Conservation (phyloP, 169 alveolate genomes). For the Eimeria acervulina region DNA sequence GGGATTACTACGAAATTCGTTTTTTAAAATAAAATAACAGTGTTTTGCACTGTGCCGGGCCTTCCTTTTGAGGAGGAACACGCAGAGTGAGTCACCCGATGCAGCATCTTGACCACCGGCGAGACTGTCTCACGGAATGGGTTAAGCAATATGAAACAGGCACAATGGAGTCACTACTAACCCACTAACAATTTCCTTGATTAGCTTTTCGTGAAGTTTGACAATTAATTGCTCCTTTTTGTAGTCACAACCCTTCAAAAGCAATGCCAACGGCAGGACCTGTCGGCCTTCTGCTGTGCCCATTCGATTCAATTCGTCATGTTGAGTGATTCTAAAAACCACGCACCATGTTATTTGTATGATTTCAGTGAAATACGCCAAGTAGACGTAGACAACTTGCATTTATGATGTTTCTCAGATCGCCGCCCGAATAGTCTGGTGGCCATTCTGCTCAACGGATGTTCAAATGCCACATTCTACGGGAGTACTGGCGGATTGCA, state of each 20-base stretch:
- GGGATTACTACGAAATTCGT: too few species aligned
- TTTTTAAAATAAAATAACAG: too few species aligned
- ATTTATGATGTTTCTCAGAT: not conserved
- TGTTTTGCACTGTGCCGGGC: too few species aligned
- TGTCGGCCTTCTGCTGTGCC: not conserved
- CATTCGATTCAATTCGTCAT: not conserved
- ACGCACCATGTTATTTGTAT: not conserved
- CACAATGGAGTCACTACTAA: not conserved
- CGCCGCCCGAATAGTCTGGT: not conserved
- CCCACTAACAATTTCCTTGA: not conserved
- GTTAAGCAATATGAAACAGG: not conserved
- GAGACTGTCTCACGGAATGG: not conserved
- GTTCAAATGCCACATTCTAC: not conserved
- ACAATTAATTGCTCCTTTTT: not conserved
- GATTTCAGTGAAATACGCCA: not conserved
- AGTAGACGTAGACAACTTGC: not conserved
- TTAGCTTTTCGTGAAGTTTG: not conserved
- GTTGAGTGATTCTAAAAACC: not conserved
- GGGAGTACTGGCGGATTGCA: not conserved
- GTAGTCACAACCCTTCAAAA: not conserved
- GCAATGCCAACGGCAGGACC: not conserved
- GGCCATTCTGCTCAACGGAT: not conserved
- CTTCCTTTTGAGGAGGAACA: too few species aligned
- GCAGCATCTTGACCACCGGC: too few species aligned
- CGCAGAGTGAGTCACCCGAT: too few species aligned